These are phyloP conservation scores for Epichloe aotearoae DNA, from an alignment of 2,329 filamentous ascomycete species.

Conservation along the genomic window DNA sequence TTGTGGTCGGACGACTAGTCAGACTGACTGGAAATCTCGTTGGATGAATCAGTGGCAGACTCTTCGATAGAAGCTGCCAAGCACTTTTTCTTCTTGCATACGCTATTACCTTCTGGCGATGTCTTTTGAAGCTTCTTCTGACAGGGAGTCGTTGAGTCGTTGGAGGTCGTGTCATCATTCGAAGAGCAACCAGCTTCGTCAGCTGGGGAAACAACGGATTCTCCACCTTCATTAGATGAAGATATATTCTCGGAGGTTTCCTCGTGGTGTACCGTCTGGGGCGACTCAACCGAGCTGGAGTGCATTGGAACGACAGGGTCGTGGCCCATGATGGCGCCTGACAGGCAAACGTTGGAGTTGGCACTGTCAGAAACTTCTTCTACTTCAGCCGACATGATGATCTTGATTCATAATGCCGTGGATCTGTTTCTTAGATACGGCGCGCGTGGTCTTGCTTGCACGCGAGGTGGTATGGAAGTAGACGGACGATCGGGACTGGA, in stretches of 20 bases:
- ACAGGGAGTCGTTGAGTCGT: neutral
- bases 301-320: neutral
- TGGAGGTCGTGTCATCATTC: neutral
- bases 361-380: neutral
- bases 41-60: neutral
- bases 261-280: neutral
- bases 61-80: neutral
- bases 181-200: neutral
- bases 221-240: too few species aligned
- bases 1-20: conserved; percentile 1
- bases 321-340: neutral
- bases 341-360: neutral
- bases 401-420: too few species aligned
- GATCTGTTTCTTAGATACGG: too few species aligned
- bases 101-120: neutral
- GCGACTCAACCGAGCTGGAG: neutral
- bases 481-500: too few species aligned
- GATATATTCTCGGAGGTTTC: neutral
- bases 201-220: neutral
- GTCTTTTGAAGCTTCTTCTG: neutral
- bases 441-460: too few species aligned
- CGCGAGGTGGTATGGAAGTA: too few species aligned
- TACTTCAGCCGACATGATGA: too few species aligned
- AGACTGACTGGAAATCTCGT: neutral
- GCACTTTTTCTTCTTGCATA: neutral